These are phyloP conservation scores for Cryptosporidium andersoni DNA, from an alignment of 169 alveolate genomes.

Conservation along the genomic window DNA sequence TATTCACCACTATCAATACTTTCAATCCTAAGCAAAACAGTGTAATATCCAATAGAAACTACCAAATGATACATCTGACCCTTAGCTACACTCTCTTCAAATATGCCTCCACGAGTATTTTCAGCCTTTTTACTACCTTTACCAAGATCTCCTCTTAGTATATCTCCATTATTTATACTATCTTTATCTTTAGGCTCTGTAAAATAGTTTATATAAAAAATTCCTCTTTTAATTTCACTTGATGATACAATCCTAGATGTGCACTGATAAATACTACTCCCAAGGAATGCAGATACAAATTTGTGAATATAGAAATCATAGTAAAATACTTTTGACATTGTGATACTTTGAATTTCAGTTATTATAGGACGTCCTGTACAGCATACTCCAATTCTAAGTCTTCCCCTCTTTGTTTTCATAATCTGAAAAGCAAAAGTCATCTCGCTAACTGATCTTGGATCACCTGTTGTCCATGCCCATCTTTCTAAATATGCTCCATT, in stretches of 20 bases:
- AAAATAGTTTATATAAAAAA: not conserved
- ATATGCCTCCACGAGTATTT: not conserved
- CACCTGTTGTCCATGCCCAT: constrained; percentile 72
- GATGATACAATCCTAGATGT: constrained; percentile 62
- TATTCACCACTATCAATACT: constrained; percentile 44
- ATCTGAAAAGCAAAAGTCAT: constrained; percentile 66
- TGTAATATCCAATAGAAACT: constrained; percentile 58
- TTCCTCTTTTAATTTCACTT: not conserved
- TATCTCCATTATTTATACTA: not conserved
- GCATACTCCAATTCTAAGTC: constrained; percentile 58
- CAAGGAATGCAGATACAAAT: constrained; percentile 66
- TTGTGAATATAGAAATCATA: constrained; percentile 51
- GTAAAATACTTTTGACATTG: constrained; percentile 62
- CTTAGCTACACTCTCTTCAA: constrained; percentile 12
- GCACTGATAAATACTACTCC: constrained; percentile 66
- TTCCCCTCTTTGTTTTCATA: constrained; percentile 46
- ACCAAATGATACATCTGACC: constrained; percentile 64
- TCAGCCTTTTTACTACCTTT: not conserved
- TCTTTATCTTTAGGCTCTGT: too few species aligned
- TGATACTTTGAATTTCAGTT: constrained; percentile 60
- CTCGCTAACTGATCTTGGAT: constrained; percentile 49
- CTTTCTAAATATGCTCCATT: constrained; percentile 7
- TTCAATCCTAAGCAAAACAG: constrained; percentile 50
- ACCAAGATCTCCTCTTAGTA: not conserved
- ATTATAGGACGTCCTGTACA: constrained; percentile 63